phyloP scores from a whole-genome alignment of 2,329 filamentous ascomycete species.

The Pseudocercospora fijiensis region DNA sequence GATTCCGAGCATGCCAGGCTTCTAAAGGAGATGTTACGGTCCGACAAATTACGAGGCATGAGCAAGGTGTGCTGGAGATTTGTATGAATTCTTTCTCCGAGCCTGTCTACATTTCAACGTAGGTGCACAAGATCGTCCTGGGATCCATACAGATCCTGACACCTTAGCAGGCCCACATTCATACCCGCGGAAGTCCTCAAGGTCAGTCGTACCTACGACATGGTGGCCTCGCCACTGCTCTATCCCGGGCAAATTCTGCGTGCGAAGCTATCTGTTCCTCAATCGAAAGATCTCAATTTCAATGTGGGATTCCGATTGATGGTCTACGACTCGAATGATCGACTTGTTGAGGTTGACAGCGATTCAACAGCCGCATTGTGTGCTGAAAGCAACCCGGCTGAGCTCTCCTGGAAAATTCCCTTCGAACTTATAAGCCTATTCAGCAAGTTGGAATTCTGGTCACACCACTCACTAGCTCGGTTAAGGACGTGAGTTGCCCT shows the following conservation, averaged over 20 bases:
- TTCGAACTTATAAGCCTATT: background rate
- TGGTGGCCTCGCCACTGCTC: constrained; percentile 2
- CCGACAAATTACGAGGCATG: background rate
- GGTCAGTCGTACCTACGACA: background rate
- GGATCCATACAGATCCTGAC: background rate
- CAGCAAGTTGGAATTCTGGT: background rate
- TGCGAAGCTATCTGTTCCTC: background rate
- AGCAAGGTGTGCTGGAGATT: background rate
- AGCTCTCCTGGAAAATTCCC: background rate
- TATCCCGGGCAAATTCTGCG: background rate
- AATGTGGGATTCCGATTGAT: background rate
- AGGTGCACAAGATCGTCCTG: too few species aligned
- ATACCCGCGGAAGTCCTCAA: background rate
- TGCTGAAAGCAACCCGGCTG: background rate
- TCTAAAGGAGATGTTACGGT: background rate
- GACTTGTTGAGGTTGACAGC: background rate
- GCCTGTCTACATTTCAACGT: background rate
- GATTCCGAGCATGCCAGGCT: background rate
- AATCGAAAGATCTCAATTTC: too few species aligned
- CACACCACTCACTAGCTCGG: too few species aligned
- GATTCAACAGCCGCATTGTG: background rate
- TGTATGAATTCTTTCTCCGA: background rate
- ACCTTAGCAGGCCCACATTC: background rate
- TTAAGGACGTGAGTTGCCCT: too few species aligned
- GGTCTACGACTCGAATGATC: background rate